These are phyloP conservation scores for Suillus clintonianus DNA, from an alignment of 768 basidiomycete genomes.

Conservation along the genomic window DNA sequence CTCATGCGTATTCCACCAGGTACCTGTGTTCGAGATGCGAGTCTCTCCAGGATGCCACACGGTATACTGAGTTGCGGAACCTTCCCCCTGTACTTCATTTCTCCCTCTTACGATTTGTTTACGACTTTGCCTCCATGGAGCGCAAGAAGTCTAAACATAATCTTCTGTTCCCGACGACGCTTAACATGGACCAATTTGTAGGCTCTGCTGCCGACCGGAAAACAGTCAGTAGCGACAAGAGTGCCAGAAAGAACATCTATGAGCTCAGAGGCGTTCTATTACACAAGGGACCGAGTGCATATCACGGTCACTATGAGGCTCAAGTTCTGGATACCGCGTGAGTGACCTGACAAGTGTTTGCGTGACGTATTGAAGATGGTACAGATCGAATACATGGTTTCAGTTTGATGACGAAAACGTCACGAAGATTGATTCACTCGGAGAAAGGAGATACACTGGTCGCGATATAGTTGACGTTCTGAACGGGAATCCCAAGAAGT, in stretches of 20 bases:
- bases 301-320: slow-evolving; percentile 88
- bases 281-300: slow-evolving; percentile 91
- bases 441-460: slow-evolving; percentile 41
- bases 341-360: slow-evolving; percentile 24
- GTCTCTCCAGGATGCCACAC: slow-evolving; percentile 73
- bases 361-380: not conserved
- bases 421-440: slow-evolving; percentile 57
- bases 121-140: slow-evolving; percentile 73
- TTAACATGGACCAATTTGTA: slow-evolving; percentile 76
- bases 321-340: slow-evolving; percentile 77
- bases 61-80: slow-evolving; percentile 66
- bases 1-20: slow-evolving; percentile 37
- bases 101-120: slow-evolving; percentile 91
- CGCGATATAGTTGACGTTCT: slow-evolving; percentile 32
- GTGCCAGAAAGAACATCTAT: slow-evolving; percentile 49
- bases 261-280: slow-evolving; percentile 83
- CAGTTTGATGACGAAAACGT: slow-evolving; percentile 92
- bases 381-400: slow-evolving; percentile 76
- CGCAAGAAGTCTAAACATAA: slow-evolving; percentile 86
- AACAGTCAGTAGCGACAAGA: slow-evolving; percentile 15
- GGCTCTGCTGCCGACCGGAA: slow-evolving; percentile 27
- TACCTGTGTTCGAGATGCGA: slow-evolving; percentile 82
- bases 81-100: slow-evolving; percentile 91
- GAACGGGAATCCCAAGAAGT: slow-evolving; percentile 30
- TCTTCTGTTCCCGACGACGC: slow-evolving; percentile 71